Percentiles rank a stretch among this genome's conserved stretches.
Conservation (phyloP, 148 eudicot species). For the Camellia granthamiana region DNA sequence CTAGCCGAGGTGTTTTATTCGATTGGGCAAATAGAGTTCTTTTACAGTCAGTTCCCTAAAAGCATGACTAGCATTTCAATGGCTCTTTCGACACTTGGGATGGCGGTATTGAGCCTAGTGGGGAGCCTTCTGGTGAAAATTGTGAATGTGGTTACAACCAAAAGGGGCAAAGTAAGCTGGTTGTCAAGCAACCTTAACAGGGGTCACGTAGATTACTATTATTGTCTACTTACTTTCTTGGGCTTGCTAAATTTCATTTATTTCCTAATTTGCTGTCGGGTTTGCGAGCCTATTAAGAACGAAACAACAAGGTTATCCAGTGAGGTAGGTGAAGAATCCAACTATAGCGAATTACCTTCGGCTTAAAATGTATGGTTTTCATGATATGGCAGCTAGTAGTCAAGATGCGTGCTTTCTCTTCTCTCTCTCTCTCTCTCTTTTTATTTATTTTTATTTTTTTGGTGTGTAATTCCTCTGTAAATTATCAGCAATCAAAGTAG, state of each 20-base stretch:
- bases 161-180: constrained; percentile 27
- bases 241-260: constrained; percentile 16
- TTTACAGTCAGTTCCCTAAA: constrained; percentile 24
- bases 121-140: constrained; percentile 19
- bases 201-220: constrained; percentile 29
- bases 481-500: not conserved
- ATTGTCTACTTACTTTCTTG: constrained; percentile 22
- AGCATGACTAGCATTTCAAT: constrained; percentile 27
- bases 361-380: not conserved
- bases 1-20: constrained; percentile 30
- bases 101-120: constrained; percentile 20
- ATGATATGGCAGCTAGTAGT: not conserved
- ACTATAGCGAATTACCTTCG: not conserved
- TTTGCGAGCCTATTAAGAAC: constrained; percentile 12
- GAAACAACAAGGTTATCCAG: not conserved
- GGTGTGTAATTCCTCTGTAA: too few relatives aligned
- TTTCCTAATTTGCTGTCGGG: constrained; percentile 19
- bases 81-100: constrained; percentile 17
- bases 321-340: constrained; percentile 5
- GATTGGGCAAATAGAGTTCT: constrained; percentile 31
- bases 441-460: too few relatives aligned
- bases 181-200: constrained; percentile 25
- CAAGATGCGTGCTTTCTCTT: not conserved
- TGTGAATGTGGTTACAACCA: constrained; percentile 13
- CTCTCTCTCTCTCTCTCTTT: not conserved